A percentile compares a stretch with the other conserved stretches of the same genome.
Evolutionary conservation across 2,329 filamentous ascomycete genomes (phyloP).

Genomic region (Davidsoniella eucalypti): DNA sequence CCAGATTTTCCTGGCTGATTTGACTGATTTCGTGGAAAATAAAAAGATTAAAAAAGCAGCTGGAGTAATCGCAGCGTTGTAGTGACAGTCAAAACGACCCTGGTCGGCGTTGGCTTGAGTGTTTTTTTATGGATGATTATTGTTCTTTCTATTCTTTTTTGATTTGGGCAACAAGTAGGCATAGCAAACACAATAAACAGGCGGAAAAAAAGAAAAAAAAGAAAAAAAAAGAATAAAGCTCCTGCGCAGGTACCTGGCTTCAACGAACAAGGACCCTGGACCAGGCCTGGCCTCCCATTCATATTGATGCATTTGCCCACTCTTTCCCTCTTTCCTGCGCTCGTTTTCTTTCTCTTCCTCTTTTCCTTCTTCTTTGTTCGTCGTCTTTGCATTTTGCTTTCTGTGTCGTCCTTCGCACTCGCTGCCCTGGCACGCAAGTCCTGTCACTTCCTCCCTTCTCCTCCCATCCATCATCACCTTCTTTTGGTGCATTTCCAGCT

Average conservation of each 20-base stretch:
- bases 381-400: slow-evolving; percentile 5
- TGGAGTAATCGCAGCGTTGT: too few relatives aligned
- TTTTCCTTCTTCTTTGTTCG: not conserved
- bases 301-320: not conserved
- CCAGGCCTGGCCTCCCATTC: not conserved
- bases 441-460: slow-evolving; percentile 15
- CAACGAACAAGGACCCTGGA: not conserved
- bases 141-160: not conserved
- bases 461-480: slow-evolving; percentile 16
- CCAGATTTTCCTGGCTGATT: too few relatives aligned
- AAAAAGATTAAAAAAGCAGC: too few relatives aligned
- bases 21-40: too few relatives aligned
- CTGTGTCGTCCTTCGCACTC: slow-evolving; percentile 7
- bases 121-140: too few relatives aligned
- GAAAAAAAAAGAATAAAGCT: not conserved
- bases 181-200: too few relatives aligned
- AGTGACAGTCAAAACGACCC: too few relatives aligned
- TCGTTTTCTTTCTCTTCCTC: slow-evolving; percentile 3
- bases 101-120: too few relatives aligned
- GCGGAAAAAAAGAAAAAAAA: not conserved
- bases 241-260: not conserved
- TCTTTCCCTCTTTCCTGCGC: not conserved
- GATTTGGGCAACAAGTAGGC: too few relatives aligned
- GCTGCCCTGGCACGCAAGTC: slow-evolving; percentile 14
- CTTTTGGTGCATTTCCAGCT: slow-evolving; percentile 21